Evolutionary conservation across 495 filamentous ascomycete species (phyloP), one percentile per base, ranked within the genome.

Genomic region (Penicillium dipodomyicola): DNA sequence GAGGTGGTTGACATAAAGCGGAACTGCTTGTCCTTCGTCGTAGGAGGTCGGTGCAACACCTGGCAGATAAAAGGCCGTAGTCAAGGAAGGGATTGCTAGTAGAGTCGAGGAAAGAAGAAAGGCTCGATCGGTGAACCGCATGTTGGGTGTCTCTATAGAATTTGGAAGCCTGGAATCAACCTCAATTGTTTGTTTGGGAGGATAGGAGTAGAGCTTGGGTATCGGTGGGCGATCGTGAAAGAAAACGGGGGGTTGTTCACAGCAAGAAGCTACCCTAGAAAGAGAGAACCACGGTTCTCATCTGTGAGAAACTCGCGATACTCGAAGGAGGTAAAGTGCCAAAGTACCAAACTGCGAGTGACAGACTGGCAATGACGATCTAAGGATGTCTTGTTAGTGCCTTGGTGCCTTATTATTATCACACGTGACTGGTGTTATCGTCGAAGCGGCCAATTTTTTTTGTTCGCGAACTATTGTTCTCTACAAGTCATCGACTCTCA

Each of bases 41-140:
- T 97, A 98, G 42, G 92, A 90, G 22, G 88, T 91, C n/a, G 95
- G 94, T 49, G 92, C 92, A 65, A 97, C 91, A 57, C 94, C 94
- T 15, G 94, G 94, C 37, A 98, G 87, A 75, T 97, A 97, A 79
- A 97, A 97, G 50, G 90, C 89, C 5, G 86, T 74, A 19, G 87
- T 80, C 32, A 89, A 71, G 4, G 75, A 69, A 35, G 78, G 72
- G 9, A 72, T 60, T 22, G 67, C 53, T 14, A 75, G 60, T 10
- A 78, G 50, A 41, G 67, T 61, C 33, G 63, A 62, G 3, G 65
- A 59, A 20, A 77, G 37, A 29, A 72, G 54, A 23, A 64, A 58
- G 3, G 63, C 42, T 57, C 64, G 72, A 50, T 68, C 67, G 63
- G 60, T 64, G 59, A 71, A 70, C 61, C 72, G 67, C 76, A 79